Evolutionary conservation across 352 stramenopile species (phyloP), one percentile per base, ranked within the genome.

Genomic region (Saprolegnia parasitica): DNA sequence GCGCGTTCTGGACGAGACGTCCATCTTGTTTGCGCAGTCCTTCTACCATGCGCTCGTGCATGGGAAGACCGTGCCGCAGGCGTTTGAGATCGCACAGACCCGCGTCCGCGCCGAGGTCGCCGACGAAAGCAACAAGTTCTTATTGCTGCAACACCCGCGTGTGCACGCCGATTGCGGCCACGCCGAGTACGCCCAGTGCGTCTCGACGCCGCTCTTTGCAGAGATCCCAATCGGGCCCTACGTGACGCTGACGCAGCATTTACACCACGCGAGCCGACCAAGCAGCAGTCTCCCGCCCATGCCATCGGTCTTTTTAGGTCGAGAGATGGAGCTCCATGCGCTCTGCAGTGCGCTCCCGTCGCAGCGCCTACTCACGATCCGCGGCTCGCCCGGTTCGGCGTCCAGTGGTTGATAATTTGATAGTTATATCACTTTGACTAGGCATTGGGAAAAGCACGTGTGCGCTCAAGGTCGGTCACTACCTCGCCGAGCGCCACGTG

Each of bases 361-460:
- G 1, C 77, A 84, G 9, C 78, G 84, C 1, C 79, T 92, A 52
- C 82, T 92, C 65, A 92, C 84, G 0, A 67, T 92, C 15, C 80
- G 84, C n/a, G 84, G 84, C 0, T 81, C 84, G 11, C 84, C 84
- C 29, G 58, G 54, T 61, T 23, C 18, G n/a, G 40, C 20, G 5
- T 42, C 26, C 1, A 11, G 32, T 42, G 23, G 29, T 35, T 35
- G 29, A 35, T 35, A 35, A 5, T 6, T 35, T 35, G 29, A 35
- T 35, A 35, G 29, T 35, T 35, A 2, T 35, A 35, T 35, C n/a
- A 16, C 5, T 26, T 56, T 32, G 49, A 21, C 24, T 56, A 20
- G 81, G 84, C 21, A 92, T 92, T 62, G 84, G 84, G 20, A 92
- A 92, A 70, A 90, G 81, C 67, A 90, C 84, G 20, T 71, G 90